These are phyloP conservation scores for Hygrophorus pudorinus DNA, from an alignment of 768 basidiomycete species.

Conservation along the genomic window DNA sequence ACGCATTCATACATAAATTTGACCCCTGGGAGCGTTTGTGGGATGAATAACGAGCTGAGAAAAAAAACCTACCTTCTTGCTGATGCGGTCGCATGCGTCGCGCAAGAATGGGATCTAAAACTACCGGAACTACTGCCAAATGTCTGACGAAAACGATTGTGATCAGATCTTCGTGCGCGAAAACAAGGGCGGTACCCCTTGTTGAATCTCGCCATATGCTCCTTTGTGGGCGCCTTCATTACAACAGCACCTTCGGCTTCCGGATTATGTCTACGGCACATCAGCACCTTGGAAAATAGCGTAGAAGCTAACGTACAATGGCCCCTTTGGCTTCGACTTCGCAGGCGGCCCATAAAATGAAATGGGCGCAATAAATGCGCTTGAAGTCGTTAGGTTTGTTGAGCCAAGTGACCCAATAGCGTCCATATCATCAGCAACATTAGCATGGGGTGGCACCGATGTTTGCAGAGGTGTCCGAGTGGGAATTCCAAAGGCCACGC, in stretches of 20 bases:
- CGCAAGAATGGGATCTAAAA: slow-evolving; percentile 80
- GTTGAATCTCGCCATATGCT: slow-evolving; percentile 58
- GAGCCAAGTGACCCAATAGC: slow-evolving; percentile 3
- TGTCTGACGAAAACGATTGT: slow-evolving; percentile 32
- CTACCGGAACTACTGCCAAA: slow-evolving; percentile 64
- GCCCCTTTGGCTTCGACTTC: slow-evolving; percentile 28
- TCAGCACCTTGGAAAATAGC: background rate
- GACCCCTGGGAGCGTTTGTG: slow-evolving; percentile 36
- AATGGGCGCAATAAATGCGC: slow-evolving; percentile 37
- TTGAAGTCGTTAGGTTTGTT: slow-evolving; percentile 10
- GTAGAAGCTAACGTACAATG: slow-evolving; percentile 33
- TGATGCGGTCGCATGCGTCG: slow-evolving; percentile 81
- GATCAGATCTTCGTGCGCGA: slow-evolving; percentile 2
- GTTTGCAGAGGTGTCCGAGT: background rate
- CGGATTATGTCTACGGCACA: slow-evolving; percentile 61
- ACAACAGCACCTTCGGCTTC: slow-evolving; percentile 68
- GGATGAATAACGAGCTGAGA: slow-evolving; percentile 1
- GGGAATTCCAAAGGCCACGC: too few species aligned
- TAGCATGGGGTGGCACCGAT: background rate
- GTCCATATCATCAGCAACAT: background rate
- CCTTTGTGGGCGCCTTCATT: slow-evolving; percentile 69
- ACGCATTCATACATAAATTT: slow-evolving; percentile 93
- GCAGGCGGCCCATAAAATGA: slow-evolving; percentile 50
- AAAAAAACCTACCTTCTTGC: slow-evolving; percentile 50
- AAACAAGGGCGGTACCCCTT: slow-evolving; percentile 42